Base-by-base conservation (phyloP, 306 rosid species). In the Trifolium subterraneum region DNA sequence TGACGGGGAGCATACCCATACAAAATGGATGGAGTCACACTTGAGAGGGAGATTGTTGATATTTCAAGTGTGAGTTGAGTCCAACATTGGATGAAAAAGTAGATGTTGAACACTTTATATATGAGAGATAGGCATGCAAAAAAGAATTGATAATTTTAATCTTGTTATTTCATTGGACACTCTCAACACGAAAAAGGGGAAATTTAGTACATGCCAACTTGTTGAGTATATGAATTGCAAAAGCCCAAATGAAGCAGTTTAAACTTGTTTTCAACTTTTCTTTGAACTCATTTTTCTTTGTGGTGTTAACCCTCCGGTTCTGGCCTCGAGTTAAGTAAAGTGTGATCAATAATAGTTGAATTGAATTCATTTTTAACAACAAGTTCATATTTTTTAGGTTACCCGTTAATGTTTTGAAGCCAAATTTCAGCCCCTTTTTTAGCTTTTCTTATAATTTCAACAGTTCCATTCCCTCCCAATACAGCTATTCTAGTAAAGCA, bases 321-420 rank as follows among this genome's bases (percentile, higher is more conserved):
- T 25, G 25, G 25, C 25, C 1, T 1, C 2, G 25, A 22, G 25
- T 1, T 22, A 22, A 22, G 35, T 31, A 31, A 31, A 31, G 35
- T 31, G 6, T 31, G 6, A 6, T 4, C 35, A 4, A 31, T 6
- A 33, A 33, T 33, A 5, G 36, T 33, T 33, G 36, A 33, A 33
- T 33, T 7, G 7, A 33, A 33, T 1, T 33, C 36, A 33, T 33
- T 7, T 33, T 1, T 73, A 7, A 29, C 39, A 59, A 58, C 63
- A 45, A 73, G 76, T 69, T 2, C 76, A 61, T 38, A 29, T 67
- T 63, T 82, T 81, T 71, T 50, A 2, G 14, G 38, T 66, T 20
- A 58, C 73, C 78, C 61, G 41, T 59, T 75, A 52, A n/a, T 63
- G 25, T 27, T 76, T 60, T 6, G 7, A 9, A 78, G 27, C 36